Percentiles rank a stretch among this genome's conserved stretches.
Conservation (phyloP, 1,139 yeast species). For the Saccharomyces uvarum region DNA sequence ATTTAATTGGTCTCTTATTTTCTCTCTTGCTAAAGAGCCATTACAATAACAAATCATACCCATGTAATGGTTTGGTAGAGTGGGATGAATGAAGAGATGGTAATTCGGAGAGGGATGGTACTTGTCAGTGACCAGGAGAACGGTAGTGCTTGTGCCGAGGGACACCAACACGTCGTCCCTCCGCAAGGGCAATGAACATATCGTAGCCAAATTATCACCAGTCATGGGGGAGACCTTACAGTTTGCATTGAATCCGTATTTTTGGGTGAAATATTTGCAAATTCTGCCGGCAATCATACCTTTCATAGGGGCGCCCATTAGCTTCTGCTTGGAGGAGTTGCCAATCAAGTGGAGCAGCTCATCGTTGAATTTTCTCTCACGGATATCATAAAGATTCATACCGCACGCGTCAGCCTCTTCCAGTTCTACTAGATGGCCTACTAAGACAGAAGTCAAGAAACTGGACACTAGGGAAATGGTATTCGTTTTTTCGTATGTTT, state of each 20-base stretch:
- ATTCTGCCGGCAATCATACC: slow-evolving; percentile 41
- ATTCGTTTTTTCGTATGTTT: slow-evolving; percentile 48
- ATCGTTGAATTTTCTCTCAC: slow-evolving; percentile 45
- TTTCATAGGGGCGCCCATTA: slow-evolving; percentile 19
- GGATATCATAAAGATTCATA: slow-evolving; percentile 74
- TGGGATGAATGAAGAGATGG: slow-evolving; percentile 82
- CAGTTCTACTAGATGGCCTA: slow-evolving; percentile 55
- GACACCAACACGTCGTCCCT: slow-evolving; percentile 75
- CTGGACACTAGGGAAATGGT: slow-evolving; percentile 72
- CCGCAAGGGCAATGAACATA: slow-evolving; percentile 68
- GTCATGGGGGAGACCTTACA: slow-evolving; percentile 67
- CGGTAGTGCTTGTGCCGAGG: slow-evolving; percentile 86
- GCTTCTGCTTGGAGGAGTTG: slow-evolving; percentile 23
- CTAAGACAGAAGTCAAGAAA: slow-evolving; percentile 63
- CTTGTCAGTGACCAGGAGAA: slow-evolving; percentile 67
- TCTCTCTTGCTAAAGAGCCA: slow-evolving; percentile 82
- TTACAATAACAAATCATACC: slow-evolving; percentile 94
- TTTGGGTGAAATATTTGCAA: slow-evolving; percentile 50
- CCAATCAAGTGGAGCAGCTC: slow-evolving; percentile 39
- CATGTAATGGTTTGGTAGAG: slow-evolving; percentile 70
- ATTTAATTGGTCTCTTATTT: slow-evolving; percentile 58
- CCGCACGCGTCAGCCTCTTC: slow-evolving; percentile 91
- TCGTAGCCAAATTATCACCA: slow-evolving; percentile 88
- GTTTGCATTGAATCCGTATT: slow-evolving; percentile 51
- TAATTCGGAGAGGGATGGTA: slow-evolving; percentile 76